phyloP scores from a whole-genome alignment of 2,329 filamentous ascomycete genomes.

The Emericellopsis atlantica region DNA sequence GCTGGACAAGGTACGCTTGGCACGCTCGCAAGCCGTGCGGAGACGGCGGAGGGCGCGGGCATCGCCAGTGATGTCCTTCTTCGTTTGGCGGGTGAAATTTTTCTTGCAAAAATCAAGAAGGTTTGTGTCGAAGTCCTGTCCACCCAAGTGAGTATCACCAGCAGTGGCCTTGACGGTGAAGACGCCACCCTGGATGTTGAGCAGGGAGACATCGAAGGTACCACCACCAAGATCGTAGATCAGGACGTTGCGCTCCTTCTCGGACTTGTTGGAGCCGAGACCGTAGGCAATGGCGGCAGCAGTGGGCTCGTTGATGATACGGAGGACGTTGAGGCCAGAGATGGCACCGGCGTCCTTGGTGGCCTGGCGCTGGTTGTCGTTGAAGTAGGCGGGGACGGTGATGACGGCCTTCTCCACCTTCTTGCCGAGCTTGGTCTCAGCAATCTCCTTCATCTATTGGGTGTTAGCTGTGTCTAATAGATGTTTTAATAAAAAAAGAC shows the following conservation, averaged over 20 bases:
- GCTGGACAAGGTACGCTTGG: constrained; percentile 97
- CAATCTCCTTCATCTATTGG: constrained; percentile 92
- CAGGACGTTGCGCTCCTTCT: constrained; percentile 96
- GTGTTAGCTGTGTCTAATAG: constrained; percentile 5
- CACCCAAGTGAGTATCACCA: constrained; percentile 93
- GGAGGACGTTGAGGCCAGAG: constrained; percentile 91
- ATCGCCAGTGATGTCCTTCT: constrained; percentile 70
- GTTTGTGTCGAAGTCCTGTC: constrained; percentile 93
- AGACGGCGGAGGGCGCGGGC: constrained; percentile 90
- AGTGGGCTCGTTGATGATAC: constrained; percentile 99
- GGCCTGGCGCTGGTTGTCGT: constrained; percentile 99
- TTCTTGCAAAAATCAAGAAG: constrained; percentile 95
- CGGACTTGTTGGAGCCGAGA: constrained; percentile 86
- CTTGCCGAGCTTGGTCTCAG: constrained; percentile 96
- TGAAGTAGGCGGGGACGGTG: constrained; percentile 99
- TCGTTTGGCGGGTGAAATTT: constrained; percentile 56
- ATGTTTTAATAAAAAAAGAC: constrained; percentile 9
- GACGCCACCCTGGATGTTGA: constrained; percentile 98
- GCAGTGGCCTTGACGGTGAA: constrained; percentile 98
- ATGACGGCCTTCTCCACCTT: constrained; percentile 99
- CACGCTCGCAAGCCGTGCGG: constrained; percentile 96
- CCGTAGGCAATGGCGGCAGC: constrained; percentile 97
- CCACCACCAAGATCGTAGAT: constrained; percentile 99
- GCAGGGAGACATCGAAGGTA: constrained; percentile 99
- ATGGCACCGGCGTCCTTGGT: constrained; percentile 99